phyloP scores from a whole-genome alignment of 106 monocot genomes.

The Apostasia shenzhenica region DNA sequence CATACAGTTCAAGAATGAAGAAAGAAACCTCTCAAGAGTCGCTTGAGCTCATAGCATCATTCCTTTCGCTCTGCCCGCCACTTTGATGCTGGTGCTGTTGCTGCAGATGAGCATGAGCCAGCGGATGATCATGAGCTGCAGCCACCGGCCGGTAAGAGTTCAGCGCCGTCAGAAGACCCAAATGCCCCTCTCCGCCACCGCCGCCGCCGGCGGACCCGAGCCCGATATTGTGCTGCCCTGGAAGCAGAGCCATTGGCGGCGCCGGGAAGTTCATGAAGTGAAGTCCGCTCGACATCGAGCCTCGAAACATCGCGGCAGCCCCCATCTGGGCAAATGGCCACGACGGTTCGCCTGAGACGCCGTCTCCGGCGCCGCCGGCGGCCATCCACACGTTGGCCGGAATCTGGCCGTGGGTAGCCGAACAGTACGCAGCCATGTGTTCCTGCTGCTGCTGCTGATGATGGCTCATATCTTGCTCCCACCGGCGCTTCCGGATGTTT shows the following conservation, averaged over 20 bases:
- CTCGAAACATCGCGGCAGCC: not conserved
- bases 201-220: slow-evolving; percentile 15
- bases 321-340: not conserved
- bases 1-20: not conserved
- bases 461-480: slow-evolving; percentile 25
- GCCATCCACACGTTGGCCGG: not conserved
- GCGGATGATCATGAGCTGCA: slow-evolving; percentile 10
- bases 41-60: slow-evolving; percentile 51
- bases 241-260: slow-evolving; percentile 58
- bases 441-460: slow-evolving; percentile 32
- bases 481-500: slow-evolving; percentile 40
- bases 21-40: slow-evolving; percentile 26
- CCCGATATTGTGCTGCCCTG: slow-evolving; percentile 43
- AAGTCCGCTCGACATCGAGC: slow-evolving; percentile 27
- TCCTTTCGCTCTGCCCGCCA: slow-evolving; percentile 21
- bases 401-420: slow-evolving; percentile 5
- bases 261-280: slow-evolving; percentile 80
- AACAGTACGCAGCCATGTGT: slow-evolving; percentile 38
- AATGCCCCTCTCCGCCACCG: slow-evolving; percentile 18
- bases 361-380: not conserved
- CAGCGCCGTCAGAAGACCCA: slow-evolving; percentile 37
- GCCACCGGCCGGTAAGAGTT: slow-evolving; percentile 24
- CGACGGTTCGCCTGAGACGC: not conserved
- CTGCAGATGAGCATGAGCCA: not conserved
- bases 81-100: slow-evolving; percentile 2